Evolutionary conservation across 2,329 filamentous ascomycete genomes (phyloP), one percentile per base, ranked within the genome.

Genomic region (Ceratocystis variospora): DNA sequence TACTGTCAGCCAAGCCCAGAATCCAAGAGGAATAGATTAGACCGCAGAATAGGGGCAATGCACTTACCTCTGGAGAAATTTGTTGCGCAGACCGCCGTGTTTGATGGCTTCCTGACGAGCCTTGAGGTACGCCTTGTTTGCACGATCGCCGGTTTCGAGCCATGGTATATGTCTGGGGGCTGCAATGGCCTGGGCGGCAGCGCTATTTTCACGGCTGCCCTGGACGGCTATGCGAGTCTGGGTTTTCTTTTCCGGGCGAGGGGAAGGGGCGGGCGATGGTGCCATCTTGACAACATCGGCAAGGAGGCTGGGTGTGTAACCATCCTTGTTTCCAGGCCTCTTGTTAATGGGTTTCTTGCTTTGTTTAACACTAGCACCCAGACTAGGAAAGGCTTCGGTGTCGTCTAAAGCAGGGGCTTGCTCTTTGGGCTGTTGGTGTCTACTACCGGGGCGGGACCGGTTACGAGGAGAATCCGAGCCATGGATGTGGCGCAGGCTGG

Each of bases 271-370:
- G n/a, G 91, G 90, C 6, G 90, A 91, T 0, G 93, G 91, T 4
- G 90, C 89, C 89, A 96, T 95, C 74, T 93, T 94, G 67, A 97
- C 91, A 67, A 97, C 88, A 75, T 97, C 94, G 45, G 93, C 93
- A 63, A 99, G 79, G 22, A 90, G 96, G 72, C 85, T 90, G 1
- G 90, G 86, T 0, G 79, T 75, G 33, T 81, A 80, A 68, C 83
- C 86, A 68, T 90, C 87, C 72, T 88, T 90, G 73, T 96, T 90
- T 0, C 89, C 88, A 61, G 90, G 90, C 67, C 92, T 85, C 76
- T 96, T 96, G 45, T 91, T 92, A 73, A 96, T 90, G 73, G 96
- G 90, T 73, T 96, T 96, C 77, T 96, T 96, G 65, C 84, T 86
- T 64, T 85, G 84, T 74, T 94, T 94, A 31, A 81, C 78, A 22